Evolutionary conservation across 2,329 filamentous ascomycete species (phyloP).

Genomic region (Annulohypoxylon truncatum): DNA sequence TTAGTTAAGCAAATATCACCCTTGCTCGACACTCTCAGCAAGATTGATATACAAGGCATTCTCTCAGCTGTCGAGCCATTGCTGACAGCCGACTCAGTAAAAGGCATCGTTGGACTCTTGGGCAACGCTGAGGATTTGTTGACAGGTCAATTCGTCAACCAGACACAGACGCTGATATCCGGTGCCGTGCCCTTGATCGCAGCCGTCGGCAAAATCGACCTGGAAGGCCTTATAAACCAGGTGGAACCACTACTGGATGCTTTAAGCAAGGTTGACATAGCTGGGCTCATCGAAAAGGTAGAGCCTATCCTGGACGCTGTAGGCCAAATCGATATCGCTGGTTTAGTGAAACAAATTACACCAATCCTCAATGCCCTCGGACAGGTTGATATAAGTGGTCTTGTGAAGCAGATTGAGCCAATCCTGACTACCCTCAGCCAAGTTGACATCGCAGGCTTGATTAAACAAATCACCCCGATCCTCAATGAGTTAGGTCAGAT

Average conservation of each 20-base stretch:
- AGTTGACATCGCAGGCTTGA: constrained; percentile 49
- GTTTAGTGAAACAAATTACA: constrained; percentile 50
- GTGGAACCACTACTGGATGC: constrained; percentile 50
- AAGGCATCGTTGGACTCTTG: constrained; percentile 47
- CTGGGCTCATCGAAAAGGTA: constrained; percentile 51
- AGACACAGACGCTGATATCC: constrained; percentile 44
- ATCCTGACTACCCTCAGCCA: constrained; percentile 50
- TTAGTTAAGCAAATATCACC: constrained; percentile 49
- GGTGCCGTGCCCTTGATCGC: constrained; percentile 44
- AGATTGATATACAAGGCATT: constrained; percentile 52
- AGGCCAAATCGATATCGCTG: constrained; percentile 45
- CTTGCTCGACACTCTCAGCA: constrained; percentile 49
- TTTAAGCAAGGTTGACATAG: constrained; percentile 54
- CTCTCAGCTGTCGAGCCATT: constrained; percentile 52
- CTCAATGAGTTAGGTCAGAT: constrained; percentile 52
- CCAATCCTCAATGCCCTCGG: constrained; percentile 50
- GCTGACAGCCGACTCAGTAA: constrained; percentile 49
- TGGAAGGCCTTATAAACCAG: constrained; percentile 50
- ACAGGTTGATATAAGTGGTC: constrained; percentile 52
- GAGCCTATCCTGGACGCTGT: constrained; percentile 49
- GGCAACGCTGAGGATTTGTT: constrained; percentile 47
- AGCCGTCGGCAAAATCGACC: constrained; percentile 46
- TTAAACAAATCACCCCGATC: constrained; percentile 48
- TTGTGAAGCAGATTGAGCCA: constrained; percentile 51
- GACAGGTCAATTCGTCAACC: constrained; percentile 42